These are phyloP conservation scores for Acacia melanoxylon DNA, from an alignment of 306 rosid genomes.

Conservation along the genomic window DNA sequence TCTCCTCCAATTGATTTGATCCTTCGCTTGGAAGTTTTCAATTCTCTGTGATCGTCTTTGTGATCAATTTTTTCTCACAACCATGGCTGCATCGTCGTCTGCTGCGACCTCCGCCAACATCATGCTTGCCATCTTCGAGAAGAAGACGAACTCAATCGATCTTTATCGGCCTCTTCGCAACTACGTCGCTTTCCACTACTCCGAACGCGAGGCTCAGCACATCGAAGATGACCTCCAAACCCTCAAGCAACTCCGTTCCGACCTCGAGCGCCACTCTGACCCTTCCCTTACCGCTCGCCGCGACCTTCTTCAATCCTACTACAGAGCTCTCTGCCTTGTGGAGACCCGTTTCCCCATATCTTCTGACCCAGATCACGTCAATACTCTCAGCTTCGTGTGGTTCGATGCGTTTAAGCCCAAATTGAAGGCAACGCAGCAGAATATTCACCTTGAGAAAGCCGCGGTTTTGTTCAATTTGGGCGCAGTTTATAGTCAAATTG, in stretches of 20 bases:
- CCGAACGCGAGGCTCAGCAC: constrained; percentile 97
- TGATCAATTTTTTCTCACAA: not conserved
- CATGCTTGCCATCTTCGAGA: constrained; percentile 92
- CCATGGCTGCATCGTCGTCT: constrained; percentile 64
- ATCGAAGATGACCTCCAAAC: constrained; percentile 94
- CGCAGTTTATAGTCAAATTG: constrained; percentile 92
- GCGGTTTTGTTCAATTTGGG: constrained; percentile 83
- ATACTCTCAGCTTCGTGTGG: constrained; percentile 80
- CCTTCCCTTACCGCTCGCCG: constrained; percentile 87
- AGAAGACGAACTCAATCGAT: constrained; percentile 74
- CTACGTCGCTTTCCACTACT: constrained; percentile 79
- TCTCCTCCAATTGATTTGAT: not conserved
- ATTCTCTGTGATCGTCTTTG: not conserved
- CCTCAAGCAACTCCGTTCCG: constrained; percentile 80
- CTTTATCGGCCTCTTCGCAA: constrained; percentile 91
- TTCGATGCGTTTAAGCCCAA: constrained; percentile 85
- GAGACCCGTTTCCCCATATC: constrained; percentile 98
- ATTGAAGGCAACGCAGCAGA: constrained; percentile 89
- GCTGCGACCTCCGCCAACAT: constrained; percentile 53
- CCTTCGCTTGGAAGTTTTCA: not conserved
- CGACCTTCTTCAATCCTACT: constrained; percentile 78
- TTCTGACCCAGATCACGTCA: constrained; percentile 79
- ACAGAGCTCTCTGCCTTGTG: constrained; percentile 77
- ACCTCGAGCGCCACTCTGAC: constrained; percentile 79
- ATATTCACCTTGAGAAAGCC: constrained; percentile 92